Percentiles rank a stretch among this genome's conserved stretches.
These are phyloP conservation scores for Boletellus sp. DNA, from an alignment of 768 basidiomycete species.

Conservation along the genomic window DNA sequence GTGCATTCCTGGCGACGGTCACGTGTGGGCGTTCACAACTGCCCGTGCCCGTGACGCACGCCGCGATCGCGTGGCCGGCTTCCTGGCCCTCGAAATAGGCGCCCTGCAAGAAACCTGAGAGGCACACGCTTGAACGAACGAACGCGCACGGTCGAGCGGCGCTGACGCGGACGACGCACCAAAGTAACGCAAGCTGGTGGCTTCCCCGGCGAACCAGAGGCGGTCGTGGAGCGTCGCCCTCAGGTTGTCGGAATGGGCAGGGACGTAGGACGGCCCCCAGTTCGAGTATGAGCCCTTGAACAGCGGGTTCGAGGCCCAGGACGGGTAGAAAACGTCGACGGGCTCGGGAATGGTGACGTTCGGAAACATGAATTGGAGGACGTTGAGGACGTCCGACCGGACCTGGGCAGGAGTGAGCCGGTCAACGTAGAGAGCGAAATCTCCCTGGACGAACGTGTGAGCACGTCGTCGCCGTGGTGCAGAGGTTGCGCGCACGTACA, in stretches of 20 bases:
- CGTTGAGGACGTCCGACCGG: slow-evolving; percentile 50
- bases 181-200: slow-evolving; percentile 53
- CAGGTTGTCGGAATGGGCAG: slow-evolving; percentile 52
- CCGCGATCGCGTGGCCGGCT: slow-evolving; percentile 37
- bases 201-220: slow-evolving; percentile 65
- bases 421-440: slow-evolving; percentile 58
- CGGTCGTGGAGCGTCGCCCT: slow-evolving; percentile 47
- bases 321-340: slow-evolving; percentile 49
- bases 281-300: slow-evolving; percentile 54
- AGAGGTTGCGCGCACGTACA: slow-evolving; percentile 12
- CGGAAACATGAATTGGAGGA: slow-evolving; percentile 60
- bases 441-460: slow-evolving; percentile 40
- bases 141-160: neutral
- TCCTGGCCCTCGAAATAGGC: slow-evolving; percentile 54
- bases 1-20: slow-evolving; percentile 28
- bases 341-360: slow-evolving; percentile 52
- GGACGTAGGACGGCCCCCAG: slow-evolving; percentile 62
- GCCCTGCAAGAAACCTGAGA: slow-evolving; percentile 52
- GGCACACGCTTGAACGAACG: neutral
- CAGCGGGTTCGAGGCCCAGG: slow-evolving; percentile 52
- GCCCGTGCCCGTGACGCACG: slow-evolving; percentile 37
- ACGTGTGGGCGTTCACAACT: slow-evolving; percentile 24
- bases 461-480: neutral
- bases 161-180: slow-evolving; percentile 39
- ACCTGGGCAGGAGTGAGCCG: slow-evolving; percentile 44